A percentile compares a stretch with the other conserved stretches of the same genome.
These are phyloP conservation scores for Blastocystis sp. DNA, from an alignment of 352 stramenopile genomes.

Conservation along the genomic window DNA sequence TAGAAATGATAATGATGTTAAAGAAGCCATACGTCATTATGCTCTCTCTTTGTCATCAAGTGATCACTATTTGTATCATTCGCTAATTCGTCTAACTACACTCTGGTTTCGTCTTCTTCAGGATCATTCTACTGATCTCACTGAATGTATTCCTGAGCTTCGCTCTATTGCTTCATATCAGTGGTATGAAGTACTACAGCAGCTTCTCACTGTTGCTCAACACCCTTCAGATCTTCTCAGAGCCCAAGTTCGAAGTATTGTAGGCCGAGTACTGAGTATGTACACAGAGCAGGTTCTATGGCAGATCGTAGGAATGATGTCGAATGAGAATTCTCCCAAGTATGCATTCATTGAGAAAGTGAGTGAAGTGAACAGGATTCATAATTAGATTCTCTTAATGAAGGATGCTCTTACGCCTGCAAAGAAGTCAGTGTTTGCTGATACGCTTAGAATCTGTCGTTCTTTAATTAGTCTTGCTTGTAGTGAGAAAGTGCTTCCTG, in stretches of 20 bases:
- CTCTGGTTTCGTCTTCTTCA: slow-evolving; percentile 32
- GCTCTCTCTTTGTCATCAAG: background rate
- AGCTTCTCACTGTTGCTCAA: slow-evolving; percentile 87
- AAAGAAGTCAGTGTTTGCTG: slow-evolving; percentile 69
- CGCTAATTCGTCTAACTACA: slow-evolving; percentile 33
- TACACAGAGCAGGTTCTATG: slow-evolving; percentile 93
- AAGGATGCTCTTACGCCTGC: slow-evolving; percentile 70
- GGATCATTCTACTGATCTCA: background rate
- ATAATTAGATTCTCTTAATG: slow-evolving; percentile 67
- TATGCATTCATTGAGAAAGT: slow-evolving; percentile 72
- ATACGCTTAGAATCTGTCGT: slow-evolving; percentile 6
- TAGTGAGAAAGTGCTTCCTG: slow-evolving; percentile 71
- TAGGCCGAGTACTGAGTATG: slow-evolving; percentile 73
- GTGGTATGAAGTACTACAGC: slow-evolving; percentile 92
- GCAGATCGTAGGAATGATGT: slow-evolving; percentile 84
- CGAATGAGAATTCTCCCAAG: slow-evolving; percentile 62
- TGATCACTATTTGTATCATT: slow-evolving; percentile 28
- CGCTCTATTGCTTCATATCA: slow-evolving; percentile 71
- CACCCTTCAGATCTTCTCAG: slow-evolving; percentile 85
- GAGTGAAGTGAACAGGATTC: slow-evolving; percentile 66
- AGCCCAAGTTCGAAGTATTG: slow-evolving; percentile 62
- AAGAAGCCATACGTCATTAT: slow-evolving; percentile 35
- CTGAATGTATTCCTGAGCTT: background rate
- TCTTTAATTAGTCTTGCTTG: slow-evolving; percentile 61
- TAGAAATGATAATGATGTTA: background rate